Evolutionary conservation across 441 rosid genomes (phyloP).

Genomic region (Kokia cookei): DNA sequence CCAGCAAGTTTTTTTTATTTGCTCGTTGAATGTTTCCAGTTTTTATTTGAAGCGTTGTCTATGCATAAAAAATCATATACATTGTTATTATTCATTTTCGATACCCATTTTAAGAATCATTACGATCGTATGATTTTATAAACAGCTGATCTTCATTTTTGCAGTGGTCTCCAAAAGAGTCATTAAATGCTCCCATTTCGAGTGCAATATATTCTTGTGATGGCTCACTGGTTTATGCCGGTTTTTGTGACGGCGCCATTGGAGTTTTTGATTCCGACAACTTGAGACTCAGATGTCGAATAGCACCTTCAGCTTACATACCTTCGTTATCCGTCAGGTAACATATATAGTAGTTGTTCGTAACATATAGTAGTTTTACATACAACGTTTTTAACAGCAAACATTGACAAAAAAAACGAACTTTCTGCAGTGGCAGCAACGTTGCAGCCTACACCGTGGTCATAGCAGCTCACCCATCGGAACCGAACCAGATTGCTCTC

Average conservation of each 20-base stretch:
- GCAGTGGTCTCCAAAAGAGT: slow-evolving; percentile 58
- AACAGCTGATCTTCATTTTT: neutral
- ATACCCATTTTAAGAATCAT: neutral
- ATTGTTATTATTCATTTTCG: neutral
- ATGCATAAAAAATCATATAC: neutral
- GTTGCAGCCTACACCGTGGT: slow-evolving; percentile 24
- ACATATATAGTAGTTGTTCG: neutral
- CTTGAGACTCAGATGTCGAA: slow-evolving; percentile 40
- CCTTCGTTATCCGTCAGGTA: slow-evolving; percentile 30
- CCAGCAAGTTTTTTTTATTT: neutral
- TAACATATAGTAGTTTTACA: neutral
- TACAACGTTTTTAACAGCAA: neutral
- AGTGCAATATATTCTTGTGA: slow-evolving; percentile 54
- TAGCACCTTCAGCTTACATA: slow-evolving; percentile 50
- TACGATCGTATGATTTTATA: neutral
- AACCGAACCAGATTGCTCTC: slow-evolving; percentile 48
- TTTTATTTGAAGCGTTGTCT: neutral
- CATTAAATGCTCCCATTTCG: slow-evolving; percentile 42
- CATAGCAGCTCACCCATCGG: slow-evolving; percentile 51
- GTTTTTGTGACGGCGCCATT: slow-evolving; percentile 53
- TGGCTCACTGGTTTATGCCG: slow-evolving; percentile 38
- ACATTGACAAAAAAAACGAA: neutral
- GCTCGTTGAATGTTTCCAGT: neutral
- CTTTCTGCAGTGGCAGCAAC: slow-evolving; percentile 20
- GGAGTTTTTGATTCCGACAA: slow-evolving; percentile 54